phyloP scores from a whole-genome alignment of 163 green algal species.

The Scenedesmus sp. region DNA sequence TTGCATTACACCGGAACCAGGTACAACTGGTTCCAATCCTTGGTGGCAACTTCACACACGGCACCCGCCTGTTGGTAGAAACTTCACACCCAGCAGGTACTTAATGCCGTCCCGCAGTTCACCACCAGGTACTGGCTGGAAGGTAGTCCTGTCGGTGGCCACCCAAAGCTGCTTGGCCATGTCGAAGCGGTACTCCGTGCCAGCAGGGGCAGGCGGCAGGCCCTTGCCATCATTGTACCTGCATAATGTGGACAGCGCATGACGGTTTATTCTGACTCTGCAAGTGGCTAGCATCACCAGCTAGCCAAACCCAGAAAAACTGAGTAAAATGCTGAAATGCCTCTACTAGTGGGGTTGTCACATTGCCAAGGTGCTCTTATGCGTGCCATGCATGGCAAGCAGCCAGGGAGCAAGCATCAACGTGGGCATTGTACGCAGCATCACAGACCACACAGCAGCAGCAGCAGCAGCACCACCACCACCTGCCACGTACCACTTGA shows the following conservation, averaged over 20 bases:
- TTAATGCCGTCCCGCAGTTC: conserved; percentile 40
- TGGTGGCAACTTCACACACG: not conserved
- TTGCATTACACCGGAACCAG: no score
- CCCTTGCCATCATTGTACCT: conserved; percentile 1
- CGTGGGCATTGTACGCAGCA: no score
- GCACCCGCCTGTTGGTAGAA: not conserved
- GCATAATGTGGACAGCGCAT: not conserved
- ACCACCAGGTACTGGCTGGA: not conserved
- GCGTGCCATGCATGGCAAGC: not conserved
- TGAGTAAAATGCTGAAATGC: no score
- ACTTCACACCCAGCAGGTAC: conserved; percentile 43
- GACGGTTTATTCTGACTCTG: not conserved
- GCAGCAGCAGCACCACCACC: not conserved
- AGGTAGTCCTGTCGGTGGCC: not conserved
- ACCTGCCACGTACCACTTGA: not conserved
- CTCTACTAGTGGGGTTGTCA: no score
- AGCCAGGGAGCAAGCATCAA: no score
- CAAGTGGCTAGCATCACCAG: no score
- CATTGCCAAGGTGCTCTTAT: no score
- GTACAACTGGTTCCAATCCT: not conserved
- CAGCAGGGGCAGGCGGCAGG: not conserved
- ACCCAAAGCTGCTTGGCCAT: conserved; percentile 34
- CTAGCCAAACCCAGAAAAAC: no score
- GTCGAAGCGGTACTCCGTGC: conserved; percentile 19
- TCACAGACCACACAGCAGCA: not conserved